Base-by-base conservation (phyloP, 78 protist species). In the Dictyostelium discoideum region DNA sequence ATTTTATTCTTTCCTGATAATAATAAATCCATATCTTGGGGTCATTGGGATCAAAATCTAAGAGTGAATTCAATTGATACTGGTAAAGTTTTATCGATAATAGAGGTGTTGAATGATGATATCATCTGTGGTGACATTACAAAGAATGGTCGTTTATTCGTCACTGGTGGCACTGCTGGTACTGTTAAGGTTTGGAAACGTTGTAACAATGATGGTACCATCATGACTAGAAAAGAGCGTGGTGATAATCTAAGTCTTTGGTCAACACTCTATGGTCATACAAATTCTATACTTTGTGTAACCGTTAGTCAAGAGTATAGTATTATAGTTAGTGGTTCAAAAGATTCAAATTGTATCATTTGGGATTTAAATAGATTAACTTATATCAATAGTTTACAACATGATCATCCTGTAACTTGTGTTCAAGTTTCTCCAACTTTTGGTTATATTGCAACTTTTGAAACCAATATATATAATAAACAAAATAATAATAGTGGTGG, bases 361-460 rank as follows among this genome's bases (percentile, higher is more conserved):
- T 96, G 98, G 98, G 98, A 96, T 85, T 80, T 92, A n/a, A 96
- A 93, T 79, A n/a, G 94, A 39, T 87, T 93, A 37, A 22, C 84
- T 57, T 90, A 82, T 67, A 90, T 96, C n/a, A 72, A 37, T 37
- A 13, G 84, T 63, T 29, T 96, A 77, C 85, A 78, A 44, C 93
- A 86, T 37, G 72, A 80, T 10, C 46, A 87, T 29, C 93, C 96
- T 16, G 95, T 89, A 8, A 86, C 87, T 0, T 86, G 81, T 42
- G 92, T 96, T 10, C 87, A 86, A 69, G 93, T 92, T 1, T 73
- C 95, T 3, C 97, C 92, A 20, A 92, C 93, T 3, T 84, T 82
- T 37, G 86, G 85, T 86, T 60, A 85, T 50, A 92, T 85, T 48
- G 86, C 92, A 3, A 85, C 95, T 7, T 89, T 77, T 42, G 95